Evolutionary conservation across 257 asterid genomes (phyloP).

Genomic region (Nicotiana attenuata): DNA sequence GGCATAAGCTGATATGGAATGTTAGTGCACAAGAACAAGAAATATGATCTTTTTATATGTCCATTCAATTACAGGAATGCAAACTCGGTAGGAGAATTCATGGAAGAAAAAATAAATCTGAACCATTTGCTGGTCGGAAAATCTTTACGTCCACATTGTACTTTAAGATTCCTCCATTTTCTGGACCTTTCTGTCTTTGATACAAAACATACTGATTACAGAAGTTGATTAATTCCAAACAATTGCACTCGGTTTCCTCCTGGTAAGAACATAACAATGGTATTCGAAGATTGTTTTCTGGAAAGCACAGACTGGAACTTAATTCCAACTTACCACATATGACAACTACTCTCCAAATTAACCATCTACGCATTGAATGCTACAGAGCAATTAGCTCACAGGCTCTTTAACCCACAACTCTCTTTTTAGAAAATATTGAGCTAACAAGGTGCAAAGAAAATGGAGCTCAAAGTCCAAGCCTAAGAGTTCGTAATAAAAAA

Average conservation of each 20-base stretch:
- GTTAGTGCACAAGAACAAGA: background rate
- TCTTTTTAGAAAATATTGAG: background rate
- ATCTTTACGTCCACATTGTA: background rate
- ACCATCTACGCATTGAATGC: background rate
- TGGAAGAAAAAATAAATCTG: background rate
- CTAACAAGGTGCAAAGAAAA: background rate
- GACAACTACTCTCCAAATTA: background rate
- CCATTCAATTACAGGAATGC: background rate
- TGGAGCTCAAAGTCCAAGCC: background rate
- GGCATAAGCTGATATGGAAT: background rate
- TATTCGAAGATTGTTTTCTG: background rate
- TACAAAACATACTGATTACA: background rate
- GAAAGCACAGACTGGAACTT: background rate
- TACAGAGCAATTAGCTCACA: background rate
- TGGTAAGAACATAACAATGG: no score
- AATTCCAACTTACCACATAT: background rate
- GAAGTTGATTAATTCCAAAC: background rate
- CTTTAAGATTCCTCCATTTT: background rate
- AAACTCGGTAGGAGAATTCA: background rate
- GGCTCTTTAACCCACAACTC: background rate
- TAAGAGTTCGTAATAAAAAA: no score
- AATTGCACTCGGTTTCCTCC: background rate
- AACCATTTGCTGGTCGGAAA: background rate
- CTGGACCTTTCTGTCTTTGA: background rate
- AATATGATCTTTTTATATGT: background rate